Percentiles rank a stretch among this genome's conserved stretches.
These are phyloP conservation scores for Myxozyma sirexii DNA, from an alignment of 805 yeast species.

Conservation along the genomic window DNA sequence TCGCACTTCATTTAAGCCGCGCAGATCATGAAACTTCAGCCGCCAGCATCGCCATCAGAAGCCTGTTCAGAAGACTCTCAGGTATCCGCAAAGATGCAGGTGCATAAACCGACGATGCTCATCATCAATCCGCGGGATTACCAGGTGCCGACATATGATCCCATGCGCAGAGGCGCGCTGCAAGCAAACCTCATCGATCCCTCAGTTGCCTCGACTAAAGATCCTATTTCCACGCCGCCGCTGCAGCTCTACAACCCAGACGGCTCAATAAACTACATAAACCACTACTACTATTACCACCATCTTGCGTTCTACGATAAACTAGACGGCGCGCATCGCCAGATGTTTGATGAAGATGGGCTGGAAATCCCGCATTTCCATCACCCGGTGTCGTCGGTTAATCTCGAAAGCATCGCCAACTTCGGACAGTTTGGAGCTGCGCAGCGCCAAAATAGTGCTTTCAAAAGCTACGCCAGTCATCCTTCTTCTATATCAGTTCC, in stretches of 20 bases:
- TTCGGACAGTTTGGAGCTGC: conserved; percentile 21
- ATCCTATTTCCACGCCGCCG: conserved; percentile 24
- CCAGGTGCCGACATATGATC: conserved; percentile 1
- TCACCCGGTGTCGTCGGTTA: conserved; percentile 29
- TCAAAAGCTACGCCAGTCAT: background rate
- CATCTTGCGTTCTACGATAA: conserved; percentile 22
- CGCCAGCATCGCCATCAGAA: no score
- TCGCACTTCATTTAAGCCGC: background rate
- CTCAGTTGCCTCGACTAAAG: conserved; percentile 21
- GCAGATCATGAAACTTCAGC: conserved; percentile 4
- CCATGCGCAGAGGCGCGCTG: background rate
- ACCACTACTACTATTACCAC: conserved; percentile 24
- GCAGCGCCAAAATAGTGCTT: background rate
- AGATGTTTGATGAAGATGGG: conserved; percentile 17
- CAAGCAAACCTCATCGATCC: conserved; percentile 14
- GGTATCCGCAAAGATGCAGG: conserved; percentile 8
- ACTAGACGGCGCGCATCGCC: conserved; percentile 19
- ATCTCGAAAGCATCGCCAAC: conserved; percentile 17
- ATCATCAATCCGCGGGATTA: conserved; percentile 24
- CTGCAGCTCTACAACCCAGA: conserved; percentile 19
- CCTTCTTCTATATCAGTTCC: background rate
- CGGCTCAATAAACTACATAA: conserved; percentile 24
- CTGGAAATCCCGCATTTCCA: conserved; percentile 22
- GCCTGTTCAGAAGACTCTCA: background rate
- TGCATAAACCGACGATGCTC: conserved; percentile 11